Percentiles rank a stretch among this genome's conserved stretches.
Conservation (phyloP, 352 stramenopile species). For the Phytophthora hibernalis region DNA sequence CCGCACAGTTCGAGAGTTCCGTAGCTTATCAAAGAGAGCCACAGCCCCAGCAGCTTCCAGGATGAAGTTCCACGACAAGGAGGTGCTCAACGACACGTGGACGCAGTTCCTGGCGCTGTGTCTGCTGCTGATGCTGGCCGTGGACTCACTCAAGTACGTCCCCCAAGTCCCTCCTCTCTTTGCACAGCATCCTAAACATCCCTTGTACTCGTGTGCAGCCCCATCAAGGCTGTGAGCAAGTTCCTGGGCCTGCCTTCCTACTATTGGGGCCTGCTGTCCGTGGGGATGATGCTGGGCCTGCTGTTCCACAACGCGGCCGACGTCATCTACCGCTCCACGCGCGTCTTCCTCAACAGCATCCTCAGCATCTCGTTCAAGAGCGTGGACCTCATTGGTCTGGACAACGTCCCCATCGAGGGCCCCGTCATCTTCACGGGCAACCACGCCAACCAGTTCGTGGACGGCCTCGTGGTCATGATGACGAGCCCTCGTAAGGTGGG, state of each 20-base stretch:
- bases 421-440: slow-evolving; percentile 98
- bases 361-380: slow-evolving; percentile 98
- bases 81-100: slow-evolving; percentile 86
- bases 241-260: slow-evolving; percentile 76
- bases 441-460: slow-evolving; percentile 99
- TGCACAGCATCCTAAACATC: not conserved
- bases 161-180: not conserved
- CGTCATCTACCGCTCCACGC: slow-evolving; percentile 80
- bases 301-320: slow-evolving; percentile 82
- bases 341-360: slow-evolving; percentile 97
- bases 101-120: slow-evolving; percentile 82
- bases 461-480: slow-evolving; percentile 96
- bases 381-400: slow-evolving; percentile 95
- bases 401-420: slow-evolving; percentile 96
- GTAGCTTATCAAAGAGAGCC: too few species aligned
- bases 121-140: slow-evolving; percentile 79
- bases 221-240: slow-evolving; percentile 82
- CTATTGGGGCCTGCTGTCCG: slow-evolving; percentile 69
- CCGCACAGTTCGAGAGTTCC: not conserved
- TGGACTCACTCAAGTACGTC: slow-evolving; percentile 89
- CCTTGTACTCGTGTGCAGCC: slow-evolving; percentile 34
- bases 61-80: slow-evolving; percentile 80
- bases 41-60: slow-evolving; percentile 5
- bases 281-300: slow-evolving; percentile 71
- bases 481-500: slow-evolving; percentile 94